phyloP scores from a whole-genome alignment of 192 early-diverging fungal species.

The Mortierella alpina region DNA sequence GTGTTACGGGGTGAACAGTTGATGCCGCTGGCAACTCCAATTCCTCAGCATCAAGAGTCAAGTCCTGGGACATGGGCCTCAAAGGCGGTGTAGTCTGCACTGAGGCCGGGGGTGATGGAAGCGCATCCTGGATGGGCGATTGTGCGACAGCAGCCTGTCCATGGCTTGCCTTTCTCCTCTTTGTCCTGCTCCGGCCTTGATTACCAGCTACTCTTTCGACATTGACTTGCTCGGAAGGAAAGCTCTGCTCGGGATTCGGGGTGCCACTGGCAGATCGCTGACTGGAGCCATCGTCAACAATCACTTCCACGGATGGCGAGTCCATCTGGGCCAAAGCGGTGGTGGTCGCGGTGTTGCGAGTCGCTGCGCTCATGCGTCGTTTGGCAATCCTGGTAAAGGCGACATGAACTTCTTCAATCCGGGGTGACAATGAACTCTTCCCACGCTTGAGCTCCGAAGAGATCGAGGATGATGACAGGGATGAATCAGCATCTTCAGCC shows the following conservation, averaged over 20 bases:
- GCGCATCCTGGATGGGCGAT: conserved; percentile 16
- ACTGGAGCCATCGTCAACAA: too few relatives aligned
- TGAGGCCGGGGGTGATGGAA: conserved; percentile 40
- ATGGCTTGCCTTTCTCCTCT: conserved; percentile 29
- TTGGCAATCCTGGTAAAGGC: conserved; percentile 14
- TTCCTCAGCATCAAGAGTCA: conserved; percentile 1
- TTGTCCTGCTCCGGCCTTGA: neutral
- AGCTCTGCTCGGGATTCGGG: too few relatives aligned
- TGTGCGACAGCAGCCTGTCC: too few relatives aligned
- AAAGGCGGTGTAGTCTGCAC: conserved; percentile 32
- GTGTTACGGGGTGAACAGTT: conserved; percentile 15
- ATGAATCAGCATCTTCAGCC: conserved; percentile 15
- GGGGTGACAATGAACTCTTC: neutral
- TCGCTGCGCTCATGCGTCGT: conserved; percentile 5
- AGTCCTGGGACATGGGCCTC: conserved; percentile 13
- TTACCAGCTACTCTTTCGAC: too few relatives aligned
- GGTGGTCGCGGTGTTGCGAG: too few relatives aligned
- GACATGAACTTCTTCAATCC: conserved; percentile 6
- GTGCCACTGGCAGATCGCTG: too few relatives aligned
- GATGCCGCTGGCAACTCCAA: conserved; percentile 2
- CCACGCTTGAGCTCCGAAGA: neutral
- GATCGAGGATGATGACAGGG: neutral
- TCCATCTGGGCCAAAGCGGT: neutral
- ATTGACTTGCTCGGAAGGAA: too few relatives aligned
- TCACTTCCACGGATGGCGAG: neutral